phyloP scores from a whole-genome alignment of 2,329 filamentous ascomycete genomes.

The Aspergillus calidoustus region DNA sequence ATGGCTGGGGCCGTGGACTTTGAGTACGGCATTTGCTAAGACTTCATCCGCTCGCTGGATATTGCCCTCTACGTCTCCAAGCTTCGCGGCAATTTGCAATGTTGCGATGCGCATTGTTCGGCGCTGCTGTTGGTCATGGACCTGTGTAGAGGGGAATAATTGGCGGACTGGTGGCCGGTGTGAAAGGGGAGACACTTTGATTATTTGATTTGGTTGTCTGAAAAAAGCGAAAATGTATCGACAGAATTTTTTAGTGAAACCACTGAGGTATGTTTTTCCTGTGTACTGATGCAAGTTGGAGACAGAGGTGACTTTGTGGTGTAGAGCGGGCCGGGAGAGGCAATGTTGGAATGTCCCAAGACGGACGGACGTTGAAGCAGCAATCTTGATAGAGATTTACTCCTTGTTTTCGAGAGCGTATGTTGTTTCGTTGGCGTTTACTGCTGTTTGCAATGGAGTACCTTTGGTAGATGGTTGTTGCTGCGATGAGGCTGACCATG shows the following conservation, averaged over 20 bases:
- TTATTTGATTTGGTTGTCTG: background rate
- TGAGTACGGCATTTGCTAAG: conserved; percentile 39
- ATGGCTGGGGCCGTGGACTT: conserved; percentile 9
- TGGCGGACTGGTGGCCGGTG: background rate
- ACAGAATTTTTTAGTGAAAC: background rate
- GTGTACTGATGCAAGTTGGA: background rate
- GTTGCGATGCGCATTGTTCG: conserved; percentile 52
- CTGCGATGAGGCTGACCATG: background rate
- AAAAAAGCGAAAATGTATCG: background rate
- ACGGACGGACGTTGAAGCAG: background rate
- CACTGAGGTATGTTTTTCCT: background rate
- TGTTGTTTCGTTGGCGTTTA: background rate
- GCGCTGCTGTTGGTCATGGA: background rate
- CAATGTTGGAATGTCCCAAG: conserved; percentile 3
- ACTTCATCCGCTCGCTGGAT: conserved; percentile 50
- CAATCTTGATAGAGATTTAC: background rate
- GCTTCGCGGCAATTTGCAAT: conserved; percentile 49
- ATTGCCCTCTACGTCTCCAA: conserved; percentile 52
- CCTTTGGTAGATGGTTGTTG: background rate
- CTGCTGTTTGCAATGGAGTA: background rate
- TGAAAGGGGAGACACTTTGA: background rate
- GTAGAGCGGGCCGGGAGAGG: background rate
- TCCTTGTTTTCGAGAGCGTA: background rate
- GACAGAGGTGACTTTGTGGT: background rate
- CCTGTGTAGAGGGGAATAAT: background rate